Percentiles rank a stretch among this genome's conserved stretches.
Conservation (phyloP, 2,329 filamentous ascomycete genomes). For the Sporothrix dimorphospora region DNA sequence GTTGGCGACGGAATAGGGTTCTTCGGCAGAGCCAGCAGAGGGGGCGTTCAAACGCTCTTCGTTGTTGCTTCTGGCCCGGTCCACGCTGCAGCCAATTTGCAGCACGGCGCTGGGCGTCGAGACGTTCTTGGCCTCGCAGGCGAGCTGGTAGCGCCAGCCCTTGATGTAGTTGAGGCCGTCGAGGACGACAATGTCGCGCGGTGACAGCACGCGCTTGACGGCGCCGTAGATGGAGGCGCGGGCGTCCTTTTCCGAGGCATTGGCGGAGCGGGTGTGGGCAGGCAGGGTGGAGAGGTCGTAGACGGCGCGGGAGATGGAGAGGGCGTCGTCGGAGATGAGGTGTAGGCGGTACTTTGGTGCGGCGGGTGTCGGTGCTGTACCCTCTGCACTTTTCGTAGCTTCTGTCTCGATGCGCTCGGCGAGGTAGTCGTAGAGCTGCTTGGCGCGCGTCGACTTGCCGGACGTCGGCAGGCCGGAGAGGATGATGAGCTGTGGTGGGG, state of each 20-base stretch:
- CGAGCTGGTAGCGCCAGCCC: conserved; percentile 83
- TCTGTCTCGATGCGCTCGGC: conserved; percentile 54
- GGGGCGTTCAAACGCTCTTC: conserved; percentile 51
- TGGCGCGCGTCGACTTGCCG: conserved; percentile 68
- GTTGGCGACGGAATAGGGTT: conserved; percentile 59
- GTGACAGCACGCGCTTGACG: conserved; percentile 73
- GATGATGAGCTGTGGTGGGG: conserved; percentile 60
- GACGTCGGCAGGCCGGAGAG: conserved; percentile 69
- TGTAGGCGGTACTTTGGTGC: conserved; percentile 64
- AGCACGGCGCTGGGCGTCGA: conserved; percentile 76
- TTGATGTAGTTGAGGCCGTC: conserved; percentile 89
- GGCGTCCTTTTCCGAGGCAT: conserved; percentile 78
- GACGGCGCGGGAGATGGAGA: conserved; percentile 69
- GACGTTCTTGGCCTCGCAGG: conserved; percentile 81
- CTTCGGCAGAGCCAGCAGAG: conserved; percentile 41
- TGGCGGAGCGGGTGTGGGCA: conserved; percentile 68
- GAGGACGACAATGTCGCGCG: conserved; percentile 75
- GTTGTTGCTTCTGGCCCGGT: conserved; percentile 62
- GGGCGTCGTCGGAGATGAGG: conserved; percentile 72
- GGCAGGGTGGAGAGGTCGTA: conserved; percentile 66
- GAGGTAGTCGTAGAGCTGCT: conserved; percentile 69
- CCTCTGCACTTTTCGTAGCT: conserved; percentile 29
- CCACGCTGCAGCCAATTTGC: conserved; percentile 61
- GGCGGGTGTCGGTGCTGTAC: background rate
- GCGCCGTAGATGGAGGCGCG: conserved; percentile 75